Evolutionary conservation across 2,329 filamentous ascomycete species (phyloP), one percentile per base, ranked within the genome.

Genomic region (Apiospora arundinis): DNA sequence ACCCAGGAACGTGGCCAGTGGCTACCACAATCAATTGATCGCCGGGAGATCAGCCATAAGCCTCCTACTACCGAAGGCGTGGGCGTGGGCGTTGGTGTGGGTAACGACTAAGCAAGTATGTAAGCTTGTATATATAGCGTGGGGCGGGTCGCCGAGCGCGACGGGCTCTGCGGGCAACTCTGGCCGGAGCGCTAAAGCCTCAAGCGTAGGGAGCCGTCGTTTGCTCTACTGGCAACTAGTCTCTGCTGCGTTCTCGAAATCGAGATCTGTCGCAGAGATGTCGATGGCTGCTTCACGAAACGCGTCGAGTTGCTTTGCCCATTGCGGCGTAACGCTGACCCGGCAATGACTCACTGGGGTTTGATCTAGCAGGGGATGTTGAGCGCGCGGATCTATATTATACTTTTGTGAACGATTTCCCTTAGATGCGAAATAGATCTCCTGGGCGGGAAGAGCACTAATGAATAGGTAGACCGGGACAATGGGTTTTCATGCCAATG

Each of bases 231-330:
- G 7, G 9, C 6, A 23, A 9, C 14, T 63, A n/a, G 32, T 12
- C 56, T n/a, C 9, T 28, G 4, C 32, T 11, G 32, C 14, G 28
- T 12, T 40, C 8, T 40, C 21, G 37, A 6, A 40, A 63, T 63
- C 32, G 56, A 63, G 56, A 63, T 63, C 56, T 63, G 56, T 21
- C 21, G 32, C 56, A 63, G 56, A 40, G 9, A 63, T 40, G 32
- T 40, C 56, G 56, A 63, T 60, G 45, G 14, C n/a, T 28, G 18
- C 21, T n/a, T n/a, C 18, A 3, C 45, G 37, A 46, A 23, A 63
- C 56, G 2, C 18, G 21, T 63, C 4, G 4, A 63, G 32, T 12
- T n/a, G 56, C 56, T 32, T 32, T n/a, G 18, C 18, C 2, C 56
- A 21, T 63, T 37, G 28, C 56, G 56, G 32, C 56, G 56, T 21